phyloP scores from a whole-genome alignment of 2,329 filamentous ascomycete genomes.

The Scopulariopsis brevicaulis region DNA sequence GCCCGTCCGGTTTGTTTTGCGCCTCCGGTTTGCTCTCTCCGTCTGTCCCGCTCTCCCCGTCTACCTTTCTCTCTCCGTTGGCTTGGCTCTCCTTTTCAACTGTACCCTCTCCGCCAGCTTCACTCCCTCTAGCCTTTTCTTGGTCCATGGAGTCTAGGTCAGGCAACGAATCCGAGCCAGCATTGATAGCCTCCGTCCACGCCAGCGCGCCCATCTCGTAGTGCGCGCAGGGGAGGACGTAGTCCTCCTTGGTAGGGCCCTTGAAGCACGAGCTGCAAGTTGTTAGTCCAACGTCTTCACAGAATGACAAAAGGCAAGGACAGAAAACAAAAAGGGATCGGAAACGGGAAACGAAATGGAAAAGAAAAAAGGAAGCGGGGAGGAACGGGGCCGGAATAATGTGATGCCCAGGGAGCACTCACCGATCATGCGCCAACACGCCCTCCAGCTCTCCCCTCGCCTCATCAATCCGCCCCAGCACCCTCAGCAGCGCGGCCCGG shows the following conservation, averaged over 20 bases:
- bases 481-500: slow-evolving; percentile 53
- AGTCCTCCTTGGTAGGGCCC: slow-evolving; percentile 55
- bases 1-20: slow-evolving; percentile 8
- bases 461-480: slow-evolving; percentile 48
- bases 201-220: slow-evolving; percentile 79
- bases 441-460: slow-evolving; percentile 54
- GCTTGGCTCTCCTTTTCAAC: not conserved
- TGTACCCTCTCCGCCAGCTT: too few relatives aligned
- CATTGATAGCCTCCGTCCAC: slow-evolving; percentile 56
- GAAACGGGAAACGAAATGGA: too few relatives aligned
- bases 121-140: too few relatives aligned
- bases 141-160: too few relatives aligned
- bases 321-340: too few relatives aligned
- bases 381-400: too few relatives aligned
- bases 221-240: slow-evolving; percentile 60
- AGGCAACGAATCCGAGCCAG: slow-evolving; percentile 10
- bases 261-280: slow-evolving; percentile 37
- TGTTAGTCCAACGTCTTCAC: not conserved
- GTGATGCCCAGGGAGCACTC: slow-evolving; percentile 12
- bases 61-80: not conserved
- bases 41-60: not conserved
- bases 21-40: not conserved
- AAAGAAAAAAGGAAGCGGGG: too few relatives aligned
- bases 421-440: slow-evolving; percentile 55
- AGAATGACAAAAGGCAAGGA: not conserved